phyloP scores from a whole-genome alignment of 495 filamentous ascomycete genomes.

The Xylaria acuta region DNA sequence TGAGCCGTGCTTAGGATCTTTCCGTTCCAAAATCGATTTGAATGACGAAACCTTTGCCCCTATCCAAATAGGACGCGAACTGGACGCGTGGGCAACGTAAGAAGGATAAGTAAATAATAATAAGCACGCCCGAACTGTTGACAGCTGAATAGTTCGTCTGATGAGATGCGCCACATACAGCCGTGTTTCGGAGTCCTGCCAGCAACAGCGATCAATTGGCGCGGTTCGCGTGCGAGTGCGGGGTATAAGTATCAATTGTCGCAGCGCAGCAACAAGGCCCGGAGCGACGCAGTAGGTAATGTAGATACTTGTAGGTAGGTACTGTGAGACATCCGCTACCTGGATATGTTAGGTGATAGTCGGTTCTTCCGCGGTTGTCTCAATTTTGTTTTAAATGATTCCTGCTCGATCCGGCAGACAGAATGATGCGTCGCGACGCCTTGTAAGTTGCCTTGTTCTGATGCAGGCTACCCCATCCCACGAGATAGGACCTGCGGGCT shows the following conservation, averaged over 20 bases:
- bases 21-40: not conserved
- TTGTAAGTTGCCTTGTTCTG: not conserved
- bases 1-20: not conserved
- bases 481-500: not conserved
- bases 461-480: not conserved
- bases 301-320: too few species aligned
- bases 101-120: not conserved
- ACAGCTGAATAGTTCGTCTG: not conserved
- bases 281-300: not conserved
- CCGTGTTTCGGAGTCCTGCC: not conserved
- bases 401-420: too few species aligned
- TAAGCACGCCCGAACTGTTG: not conserved
- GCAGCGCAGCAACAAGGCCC: not conserved
- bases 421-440: not conserved
- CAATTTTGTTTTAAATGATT: not conserved
- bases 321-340: not conserved
- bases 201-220: not conserved
- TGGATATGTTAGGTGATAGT: not conserved
- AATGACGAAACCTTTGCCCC: not conserved
- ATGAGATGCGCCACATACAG: not conserved
- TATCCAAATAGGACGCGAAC: not conserved
- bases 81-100: not conserved
- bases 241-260: not conserved
- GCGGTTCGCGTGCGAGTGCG: not conserved
- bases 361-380: not conserved